Percentiles rank a stretch among this genome's conserved stretches.
These are phyloP conservation scores for Eutrema yunnanense DNA, from an alignment of 345 rosid genomes.

Conservation along the genomic window DNA sequence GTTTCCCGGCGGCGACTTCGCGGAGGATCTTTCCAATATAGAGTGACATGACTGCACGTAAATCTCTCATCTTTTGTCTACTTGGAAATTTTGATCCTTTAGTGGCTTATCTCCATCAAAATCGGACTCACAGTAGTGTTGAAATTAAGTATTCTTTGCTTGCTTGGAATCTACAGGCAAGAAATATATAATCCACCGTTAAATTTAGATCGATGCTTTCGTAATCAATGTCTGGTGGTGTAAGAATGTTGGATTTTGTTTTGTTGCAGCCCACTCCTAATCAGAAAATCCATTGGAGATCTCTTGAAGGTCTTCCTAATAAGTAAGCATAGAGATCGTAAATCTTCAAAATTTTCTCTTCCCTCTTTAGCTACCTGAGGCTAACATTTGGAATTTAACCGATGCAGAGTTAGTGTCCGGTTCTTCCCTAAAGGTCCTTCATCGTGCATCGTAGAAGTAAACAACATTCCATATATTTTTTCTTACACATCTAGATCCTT, in stretches of 20 bases:
- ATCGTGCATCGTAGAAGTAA: slow-evolving; percentile 73
- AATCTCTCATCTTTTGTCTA: no score
- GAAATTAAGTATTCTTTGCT: no score
- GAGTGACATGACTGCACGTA: no score
- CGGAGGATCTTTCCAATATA: no score
- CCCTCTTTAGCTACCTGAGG: neutral
- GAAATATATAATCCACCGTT: neutral
- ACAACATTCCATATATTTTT: slow-evolving; percentile 3
- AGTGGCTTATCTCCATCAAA: no score
- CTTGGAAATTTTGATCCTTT: no score
- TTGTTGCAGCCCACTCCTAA: slow-evolving; percentile 69
- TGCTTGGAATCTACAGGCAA: slow-evolving; percentile 47
- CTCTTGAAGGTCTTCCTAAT: slow-evolving; percentile 87
- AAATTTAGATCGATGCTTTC: no score
- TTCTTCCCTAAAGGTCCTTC: slow-evolving; percentile 76
- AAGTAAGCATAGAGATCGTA: slow-evolving; percentile 34
- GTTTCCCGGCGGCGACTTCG: no score
- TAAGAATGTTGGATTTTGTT: neutral
- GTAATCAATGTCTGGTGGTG: no score
- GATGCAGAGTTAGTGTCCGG: slow-evolving; percentile 72
- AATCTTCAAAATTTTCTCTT: neutral
- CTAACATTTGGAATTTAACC: slow-evolving; percentile 2
- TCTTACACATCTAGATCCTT: no score
- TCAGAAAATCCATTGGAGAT: slow-evolving; percentile 94
- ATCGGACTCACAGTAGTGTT: no score